Evolutionary conservation across 169 alveolate genomes (phyloP), one percentile per base, ranked within the genome.

Genomic region (Toxoplasma gondii): DNA sequence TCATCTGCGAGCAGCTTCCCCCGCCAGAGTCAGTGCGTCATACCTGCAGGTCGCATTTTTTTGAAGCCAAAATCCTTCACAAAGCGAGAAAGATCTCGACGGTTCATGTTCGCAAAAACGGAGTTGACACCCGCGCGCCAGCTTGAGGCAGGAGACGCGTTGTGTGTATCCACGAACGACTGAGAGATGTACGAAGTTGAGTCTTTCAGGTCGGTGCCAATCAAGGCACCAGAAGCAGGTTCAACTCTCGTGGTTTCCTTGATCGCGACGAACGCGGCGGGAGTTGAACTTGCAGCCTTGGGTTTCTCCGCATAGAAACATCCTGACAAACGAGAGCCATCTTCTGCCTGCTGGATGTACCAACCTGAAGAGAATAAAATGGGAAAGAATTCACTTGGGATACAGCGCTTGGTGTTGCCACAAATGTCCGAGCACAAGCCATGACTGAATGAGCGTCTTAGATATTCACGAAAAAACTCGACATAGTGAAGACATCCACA

Each of bases 51-150:
- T 17, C 67, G 16, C 69, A 82, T 24, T 82, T 82, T 82, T 24
- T 82, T 82, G 67, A 82, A 38, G 90, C 91, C 92, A 69, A 92
- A 92, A 16, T 92, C 38, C 80, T 92, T 92, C 29, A 92, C 39
- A 16, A 54, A 54, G 0, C 54, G 31, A 36, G 67, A 38, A 16
- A 92, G 92, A 36, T n/a, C 45, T 1, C 12, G 36, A 1, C n/a
- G 49, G 38, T 64, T 9, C 67, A 80, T 27, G 12, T 92, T 24
- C 2, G 44, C 74, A 39, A 92, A 92, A 36, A 88, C 70, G 10
- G 94, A 41, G 39, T 92, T 64, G n/a, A 39, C 31, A 9, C 91
- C 86, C 9, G 94, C 94, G 10, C 45, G 53, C 94, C 94, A 92
- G 10, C 67, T 81, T 4, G 64, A 41, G 12, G 64, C 36, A 19